Conservation (phyloP, 1,139 yeast species). For the Lodderomyces theae region DNA sequence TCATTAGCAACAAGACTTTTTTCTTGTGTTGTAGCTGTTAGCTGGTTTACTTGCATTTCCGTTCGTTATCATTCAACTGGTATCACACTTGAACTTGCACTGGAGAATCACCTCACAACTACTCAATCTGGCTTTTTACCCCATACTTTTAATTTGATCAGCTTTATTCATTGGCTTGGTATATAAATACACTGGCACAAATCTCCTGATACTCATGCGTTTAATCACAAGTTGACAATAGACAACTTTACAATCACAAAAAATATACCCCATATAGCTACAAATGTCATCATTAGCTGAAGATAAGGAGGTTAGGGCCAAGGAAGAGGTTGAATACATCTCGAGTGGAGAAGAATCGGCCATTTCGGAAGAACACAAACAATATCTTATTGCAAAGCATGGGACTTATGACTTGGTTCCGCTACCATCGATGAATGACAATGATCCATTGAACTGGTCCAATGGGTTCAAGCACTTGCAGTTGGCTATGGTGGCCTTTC, state of each 20-base stretch:
- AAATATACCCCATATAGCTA: no score
- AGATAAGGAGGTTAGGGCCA: not conserved
- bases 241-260: no score
- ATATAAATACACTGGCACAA: not conserved
- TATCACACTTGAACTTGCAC: not conserved
- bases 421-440: conserved; percentile 17
- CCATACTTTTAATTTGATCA: no score
- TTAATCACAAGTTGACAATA: not conserved
- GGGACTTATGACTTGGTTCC: conserved; percentile 19
- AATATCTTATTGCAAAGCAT: conserved; percentile 18
- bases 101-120: no score
- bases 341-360: conserved; percentile 1
- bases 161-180: no score
- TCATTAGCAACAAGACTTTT: not conserved
- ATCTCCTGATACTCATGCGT: not conserved
- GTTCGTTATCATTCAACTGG: not conserved
- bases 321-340: conserved; percentile 3
- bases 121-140: no score
- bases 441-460: conserved; percentile 22
- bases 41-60: conserved; percentile 2
- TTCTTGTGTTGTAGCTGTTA: not conserved
- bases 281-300: not conserved
- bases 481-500: conserved; percentile 19
- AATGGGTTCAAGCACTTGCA: conserved; percentile 14
- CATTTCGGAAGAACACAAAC: conserved; percentile 13